Evolutionary conservation across 768 basidiomycete species (phyloP).

Genomic region (Saitozyma podzolica): DNA sequence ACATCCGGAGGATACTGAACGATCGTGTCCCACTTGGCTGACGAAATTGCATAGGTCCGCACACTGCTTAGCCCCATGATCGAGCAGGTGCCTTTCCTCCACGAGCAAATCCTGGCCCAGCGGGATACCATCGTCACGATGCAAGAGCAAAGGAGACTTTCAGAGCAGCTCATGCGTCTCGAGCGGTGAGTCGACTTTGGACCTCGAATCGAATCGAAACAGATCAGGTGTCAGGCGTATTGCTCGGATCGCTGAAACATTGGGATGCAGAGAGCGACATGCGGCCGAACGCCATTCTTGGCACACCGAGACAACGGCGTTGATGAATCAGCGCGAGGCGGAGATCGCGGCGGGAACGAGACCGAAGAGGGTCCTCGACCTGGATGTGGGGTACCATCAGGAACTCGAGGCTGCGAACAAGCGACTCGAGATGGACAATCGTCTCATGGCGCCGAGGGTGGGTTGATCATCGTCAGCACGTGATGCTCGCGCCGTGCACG

Average conservation of each 20-base stretch:
- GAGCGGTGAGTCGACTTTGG: slow-evolving; percentile 29
- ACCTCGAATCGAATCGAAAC: not conserved
- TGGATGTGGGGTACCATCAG: slow-evolving; percentile 49
- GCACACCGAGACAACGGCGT: slow-evolving; percentile 35
- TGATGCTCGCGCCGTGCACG: not conserved
- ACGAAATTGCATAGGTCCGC: slow-evolving; percentile 17
- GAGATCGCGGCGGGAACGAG: slow-evolving; percentile 40
- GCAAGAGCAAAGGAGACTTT: slow-evolving; percentile 34
- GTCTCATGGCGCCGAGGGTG: slow-evolving; percentile 46
- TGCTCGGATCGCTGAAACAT: not conserved
- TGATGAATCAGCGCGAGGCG: slow-evolving; percentile 25
- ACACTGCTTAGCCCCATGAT: slow-evolving; percentile 22
- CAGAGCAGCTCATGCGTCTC: slow-evolving; percentile 24
- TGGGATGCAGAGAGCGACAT: slow-evolving; percentile 25
- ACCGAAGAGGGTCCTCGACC: slow-evolving; percentile 32
- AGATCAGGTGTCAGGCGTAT: not conserved
- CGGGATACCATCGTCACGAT: slow-evolving; percentile 37
- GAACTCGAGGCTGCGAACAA: slow-evolving; percentile 47
- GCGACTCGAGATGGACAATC: slow-evolving; percentile 48
- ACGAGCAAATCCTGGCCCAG: slow-evolving; percentile 36
- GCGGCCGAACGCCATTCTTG: slow-evolving; percentile 37
- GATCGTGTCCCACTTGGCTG: not conserved
- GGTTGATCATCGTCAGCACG: slow-evolving; percentile 4
- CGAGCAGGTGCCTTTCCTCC: slow-evolving; percentile 34
- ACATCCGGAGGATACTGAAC: not conserved